Evolutionary conservation across 108 stramenopile genomes (phyloP).

Genomic region (Fistulifera solaris): DNA sequence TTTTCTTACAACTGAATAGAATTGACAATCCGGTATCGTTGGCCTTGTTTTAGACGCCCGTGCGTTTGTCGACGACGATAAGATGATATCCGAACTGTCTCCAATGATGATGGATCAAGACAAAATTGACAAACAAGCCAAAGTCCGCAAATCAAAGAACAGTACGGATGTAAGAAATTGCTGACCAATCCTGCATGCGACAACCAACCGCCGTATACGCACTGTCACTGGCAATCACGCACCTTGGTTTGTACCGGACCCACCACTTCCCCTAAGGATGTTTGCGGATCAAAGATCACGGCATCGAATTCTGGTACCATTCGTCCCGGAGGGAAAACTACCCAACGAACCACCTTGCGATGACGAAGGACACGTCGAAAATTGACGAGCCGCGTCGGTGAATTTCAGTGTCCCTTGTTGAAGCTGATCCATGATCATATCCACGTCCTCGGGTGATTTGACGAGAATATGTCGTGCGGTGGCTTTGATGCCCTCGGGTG

Average conservation of each 20-base stretch:
- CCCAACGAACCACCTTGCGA: slow-evolving; percentile 60
- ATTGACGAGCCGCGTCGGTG: slow-evolving; percentile 34
- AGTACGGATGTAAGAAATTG: too few relatives aligned
- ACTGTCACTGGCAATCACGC: too few relatives aligned
- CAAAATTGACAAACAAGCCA: slow-evolving; percentile 1
- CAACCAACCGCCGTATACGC: too few relatives aligned
- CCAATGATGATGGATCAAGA: neutral
- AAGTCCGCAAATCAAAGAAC: too few relatives aligned
- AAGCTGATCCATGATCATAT: slow-evolving; percentile 33
- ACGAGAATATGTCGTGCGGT: slow-evolving; percentile 75
- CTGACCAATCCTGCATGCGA: too few relatives aligned
- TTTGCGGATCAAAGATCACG: slow-evolving; percentile 58
- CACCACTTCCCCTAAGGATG: slow-evolving; percentile 41
- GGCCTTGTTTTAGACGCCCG: slow-evolving; percentile 47
- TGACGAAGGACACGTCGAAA: slow-evolving; percentile 59
- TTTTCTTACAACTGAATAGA: too few relatives aligned
- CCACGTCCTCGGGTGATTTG: slow-evolving; percentile 35
- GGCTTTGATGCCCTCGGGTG: slow-evolving; percentile 58
- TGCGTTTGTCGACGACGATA: slow-evolving; percentile 68
- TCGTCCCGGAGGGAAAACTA: slow-evolving; percentile 52
- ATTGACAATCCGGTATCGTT: too few relatives aligned
- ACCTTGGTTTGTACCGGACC: slow-evolving; percentile 40
- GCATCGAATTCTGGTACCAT: slow-evolving; percentile 80
- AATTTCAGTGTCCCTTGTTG: slow-evolving; percentile 30
- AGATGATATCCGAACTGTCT: slow-evolving; percentile 73